Base-by-base conservation (phyloP, 441 rosid species). In the Syzygium malaccense region DNA sequence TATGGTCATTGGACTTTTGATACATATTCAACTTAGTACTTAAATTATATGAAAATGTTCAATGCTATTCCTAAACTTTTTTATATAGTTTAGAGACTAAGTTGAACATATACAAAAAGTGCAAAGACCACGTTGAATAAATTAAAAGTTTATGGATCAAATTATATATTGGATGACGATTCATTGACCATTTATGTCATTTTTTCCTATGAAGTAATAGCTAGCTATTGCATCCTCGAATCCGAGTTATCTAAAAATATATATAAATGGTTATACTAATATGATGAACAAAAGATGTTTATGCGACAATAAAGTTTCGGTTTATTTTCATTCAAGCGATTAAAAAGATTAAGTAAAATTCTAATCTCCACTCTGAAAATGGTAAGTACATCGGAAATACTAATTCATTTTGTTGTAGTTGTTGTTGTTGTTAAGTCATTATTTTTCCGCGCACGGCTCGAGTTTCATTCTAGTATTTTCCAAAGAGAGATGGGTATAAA, bases 211-310 rank as follows among this genome's bases (percentile, higher is more conserved):
- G 23, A 71, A 37, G 17, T 37, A 23, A 5, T 2, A 1, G 13
- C 28, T 4, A 6, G 7, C 9, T 75, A 41, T 41, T 12, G 26
- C n/a, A 37, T 75, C 3, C 18, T 75, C 10, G 6, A 13, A 25
- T 75, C 1, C 5, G 0, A 0, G 4, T 0, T 23, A 41, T 41
- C 83, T 23, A 20, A 41, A 37, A 23, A 23, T 6, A 37, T 6
- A 23, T 41, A 12, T 1, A 37, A 28, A 28, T 28, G 13, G 66
- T 60, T 26, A 5, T 60, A 13, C 9, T 6, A 75, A 12, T 37
- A 37, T 0, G 9, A 37, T 0, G 5, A 75, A 41, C 0, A 0
- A 10, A 51, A 75, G 1, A 75, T 15, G 51, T 75, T 1, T 4
- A 75, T 23, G 18, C 0, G 5, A 0, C 33, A 5, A 20, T 11